Percentiles rank a stretch among this genome's conserved stretches.
These are phyloP conservation scores for Sphaerosporella brunnea DNA, from an alignment of 495 filamentous ascomycete species.

Conservation along the genomic window DNA sequence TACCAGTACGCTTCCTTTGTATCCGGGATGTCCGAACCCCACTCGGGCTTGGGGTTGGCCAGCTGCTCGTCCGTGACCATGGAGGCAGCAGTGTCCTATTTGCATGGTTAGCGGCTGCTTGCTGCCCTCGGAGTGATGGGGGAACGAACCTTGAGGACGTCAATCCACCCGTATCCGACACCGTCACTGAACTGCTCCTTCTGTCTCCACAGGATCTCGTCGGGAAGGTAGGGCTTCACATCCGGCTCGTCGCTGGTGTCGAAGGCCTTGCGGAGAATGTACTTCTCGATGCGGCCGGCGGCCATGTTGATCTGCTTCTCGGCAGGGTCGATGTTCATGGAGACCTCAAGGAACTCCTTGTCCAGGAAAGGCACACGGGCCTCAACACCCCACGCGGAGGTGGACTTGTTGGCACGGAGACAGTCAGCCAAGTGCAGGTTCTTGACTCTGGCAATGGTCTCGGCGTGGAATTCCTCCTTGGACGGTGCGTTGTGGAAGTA, in stretches of 20 bases:
- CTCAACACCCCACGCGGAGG: constrained; percentile 95
- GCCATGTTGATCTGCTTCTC: constrained; percentile 92
- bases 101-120: neutral
- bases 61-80: constrained; percentile 91
- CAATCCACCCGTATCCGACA: constrained; percentile 98
- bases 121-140: no score
- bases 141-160: constrained; percentile 49
- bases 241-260: constrained; percentile 74
- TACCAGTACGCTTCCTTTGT: constrained; percentile 98
- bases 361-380: constrained; percentile 96
- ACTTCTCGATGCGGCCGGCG: constrained; percentile 64
- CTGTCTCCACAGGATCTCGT: constrained; percentile 91
- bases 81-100: constrained; percentile 61
- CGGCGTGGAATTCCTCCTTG: constrained; percentile 79
- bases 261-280: constrained; percentile 91
- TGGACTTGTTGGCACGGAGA: constrained; percentile 95
- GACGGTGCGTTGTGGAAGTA: constrained; percentile 93
- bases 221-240: constrained; percentile 66
- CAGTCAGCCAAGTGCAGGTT: constrained; percentile 91
- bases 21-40: constrained; percentile 80
- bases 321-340: constrained; percentile 79
- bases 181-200: constrained; percentile 99
- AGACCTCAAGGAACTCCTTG: constrained; percentile 77
- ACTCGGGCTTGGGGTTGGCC: constrained; percentile 89
- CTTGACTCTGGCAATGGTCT: constrained; percentile 82